Evolutionary conservation across 2,329 filamentous ascomycete genomes (phyloP), one percentile per base, ranked within the genome.

Genomic region (Emericellopsis atlantica): DNA sequence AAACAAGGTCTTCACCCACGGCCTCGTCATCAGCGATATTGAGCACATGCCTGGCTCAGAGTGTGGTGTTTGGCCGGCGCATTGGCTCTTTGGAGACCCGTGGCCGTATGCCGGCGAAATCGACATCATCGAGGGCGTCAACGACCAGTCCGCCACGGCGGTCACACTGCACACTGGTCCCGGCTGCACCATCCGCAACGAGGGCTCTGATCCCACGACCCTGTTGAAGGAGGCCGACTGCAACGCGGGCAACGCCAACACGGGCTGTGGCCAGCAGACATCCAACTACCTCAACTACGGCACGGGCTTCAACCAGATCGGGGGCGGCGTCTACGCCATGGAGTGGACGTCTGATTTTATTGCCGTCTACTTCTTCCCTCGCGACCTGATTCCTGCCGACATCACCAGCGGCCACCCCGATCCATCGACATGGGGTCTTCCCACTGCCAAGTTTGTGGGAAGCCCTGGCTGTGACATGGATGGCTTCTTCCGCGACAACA

Each of bases 301-400:
- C 12, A 64, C 73, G 22, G 76, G 72, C 6, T 88, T 93, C 67
- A 92, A 92, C 60, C 64, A 64, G 21, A 70, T 61, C 26, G 70
- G 72, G 9, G 84, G 84, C 21, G 84, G 83, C 32, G 69, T 88
- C 36, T 88, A 83, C 51, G 82, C 77, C 29, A 75, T 81, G 42
- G 79, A 88, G 58, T 94, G 88, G 84, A 86, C 81, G 2, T 69
- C 72, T 24, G 56, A 72, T 0, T 69, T 69, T 46, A 92, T 96
- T 58, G 72, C 72, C 33, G 70, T 94, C 48, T 95, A 79, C 76
- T 90, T 86, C 70, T 95, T 94, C 62, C 69, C 79, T 1, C 80
- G 84, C 44, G 59, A 58, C 46, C 56, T 57, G 12, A 74, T 89
- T 44, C 85, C 84, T 1, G 51, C 58, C 4, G 79, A 89, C 56